Conservation (phyloP, 148 eudicot genomes). For the Camellia sinensis region DNA sequence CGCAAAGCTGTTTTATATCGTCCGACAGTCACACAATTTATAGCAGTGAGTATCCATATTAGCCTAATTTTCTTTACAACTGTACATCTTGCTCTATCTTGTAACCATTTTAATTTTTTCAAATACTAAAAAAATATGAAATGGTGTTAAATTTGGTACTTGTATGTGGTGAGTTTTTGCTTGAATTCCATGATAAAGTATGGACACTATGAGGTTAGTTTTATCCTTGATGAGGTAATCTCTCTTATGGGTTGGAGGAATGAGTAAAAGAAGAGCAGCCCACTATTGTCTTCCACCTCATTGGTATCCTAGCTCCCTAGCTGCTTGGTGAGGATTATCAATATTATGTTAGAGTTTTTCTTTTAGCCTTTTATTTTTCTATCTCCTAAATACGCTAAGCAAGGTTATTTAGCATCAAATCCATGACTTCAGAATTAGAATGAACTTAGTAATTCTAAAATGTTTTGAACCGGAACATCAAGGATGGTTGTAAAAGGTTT, state of each 20-base stretch:
- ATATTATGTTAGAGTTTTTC: neutral
- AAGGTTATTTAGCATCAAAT: neutral
- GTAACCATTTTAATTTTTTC: too few species aligned
- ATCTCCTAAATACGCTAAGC: neutral
- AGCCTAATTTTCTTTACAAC: neutral
- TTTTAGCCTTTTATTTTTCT: neutral
- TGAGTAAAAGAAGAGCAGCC: neutral
- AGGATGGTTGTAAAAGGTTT: neutral
- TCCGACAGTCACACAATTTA: slow-evolving; percentile 66
- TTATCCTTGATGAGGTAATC: neutral
- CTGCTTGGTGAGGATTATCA: too few species aligned
- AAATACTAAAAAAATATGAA: too few species aligned
- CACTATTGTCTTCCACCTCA: neutral
- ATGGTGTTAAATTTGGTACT: too few species aligned
- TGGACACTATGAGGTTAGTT: neutral
- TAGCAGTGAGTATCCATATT: slow-evolving; percentile 58
- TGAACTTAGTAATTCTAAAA: neutral
- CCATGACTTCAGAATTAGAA: neutral
- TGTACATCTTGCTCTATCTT: neutral
- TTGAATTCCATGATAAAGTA: neutral
- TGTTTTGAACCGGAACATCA: neutral
- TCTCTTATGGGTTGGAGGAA: neutral
- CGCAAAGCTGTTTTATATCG: slow-evolving; percentile 83
- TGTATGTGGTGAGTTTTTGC: neutral
- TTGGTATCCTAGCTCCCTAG: neutral